Conservation (phyloP, 768 basidiomycete genomes). For the Roridomyces roridus region DNA sequence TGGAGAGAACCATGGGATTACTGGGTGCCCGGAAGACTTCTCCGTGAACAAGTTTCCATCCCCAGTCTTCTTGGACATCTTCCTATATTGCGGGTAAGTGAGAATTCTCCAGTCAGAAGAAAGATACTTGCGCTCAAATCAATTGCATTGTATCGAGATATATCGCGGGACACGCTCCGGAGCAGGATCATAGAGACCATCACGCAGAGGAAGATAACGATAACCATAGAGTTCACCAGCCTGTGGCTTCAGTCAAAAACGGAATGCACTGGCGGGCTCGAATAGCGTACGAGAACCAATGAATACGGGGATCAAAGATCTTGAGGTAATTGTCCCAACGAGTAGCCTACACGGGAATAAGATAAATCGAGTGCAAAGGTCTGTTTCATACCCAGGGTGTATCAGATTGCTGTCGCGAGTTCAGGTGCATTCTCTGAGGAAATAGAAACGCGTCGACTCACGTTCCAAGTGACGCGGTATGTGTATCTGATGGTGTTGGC, state of each 20-base stretch:
- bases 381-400: constrained; percentile 72
- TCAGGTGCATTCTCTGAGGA: not conserved
- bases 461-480: constrained; percentile 88
- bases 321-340: constrained; percentile 97
- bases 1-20: constrained; percentile 77
- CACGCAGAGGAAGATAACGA: constrained; percentile 87
- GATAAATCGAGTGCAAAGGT: not conserved
- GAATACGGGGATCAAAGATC: constrained; percentile 91
- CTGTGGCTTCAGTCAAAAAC: constrained; percentile 40
- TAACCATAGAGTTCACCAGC: constrained; percentile 89
- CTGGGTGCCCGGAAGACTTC: constrained; percentile 91
- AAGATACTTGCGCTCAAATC: constrained; percentile 73
- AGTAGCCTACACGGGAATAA: constrained; percentile 65
- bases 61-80: constrained; percentile 97
- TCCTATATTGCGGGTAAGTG: constrained; percentile 54
- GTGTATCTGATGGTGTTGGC: constrained; percentile 80
- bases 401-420: constrained; percentile 67
- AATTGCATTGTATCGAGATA: constrained; percentile 93
- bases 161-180: constrained; percentile 88
- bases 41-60: constrained; percentile 97
- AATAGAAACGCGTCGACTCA: constrained; percentile 39
- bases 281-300: constrained; percentile 68
- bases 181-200: constrained; percentile 94
- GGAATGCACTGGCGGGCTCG: no score
- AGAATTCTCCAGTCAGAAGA: constrained; percentile 1